Base-by-base conservation (phyloP, 192 early-diverging fungal species). In the Backusella tarrabulga region DNA sequence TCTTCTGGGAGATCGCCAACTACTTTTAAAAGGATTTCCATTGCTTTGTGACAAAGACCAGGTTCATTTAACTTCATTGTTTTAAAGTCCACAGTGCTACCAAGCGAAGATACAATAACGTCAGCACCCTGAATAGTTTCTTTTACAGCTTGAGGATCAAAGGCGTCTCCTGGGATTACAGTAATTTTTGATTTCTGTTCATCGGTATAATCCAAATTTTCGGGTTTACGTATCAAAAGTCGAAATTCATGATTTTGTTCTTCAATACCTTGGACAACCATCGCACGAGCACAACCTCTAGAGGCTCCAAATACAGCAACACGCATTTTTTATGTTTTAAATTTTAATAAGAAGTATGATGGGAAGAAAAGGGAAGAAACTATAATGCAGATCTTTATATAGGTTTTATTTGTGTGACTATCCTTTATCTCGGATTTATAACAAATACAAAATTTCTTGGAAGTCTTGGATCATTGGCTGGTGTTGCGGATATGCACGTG, bases 161-260 rank as follows among this genome's bases (percentile, higher is more conserved):
- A n/a, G 0, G 85, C 85, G 44, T 85, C 81, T 72, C 86, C 86
- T 76, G 85, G 73, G 69, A 87, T 60, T 5, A 83, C 71, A 9
- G 67, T 78, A 6, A 87, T 74, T 54, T 76, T 79, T 41, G 40
- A 32, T 14, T 80, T 71, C 71, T 87, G 77, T 35, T 81, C 86
- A 2, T 74, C 54, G 6, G 80, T 83, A 75, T 81, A 87, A 23
- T 78, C 69, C 42, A 87, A 76, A 12, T n/a, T 81, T 9, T 75
- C 81, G 9, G 86, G 86, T 8, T 74, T 73, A 23, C 85, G 82
- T 9, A 79, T 76, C 32, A 85, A 46, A n/a, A 84, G 71, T 68
- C 80, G 80, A 66, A 81, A 76, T 34, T 68, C 41, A 42, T 52
- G 50, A 0, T 44, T 32, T 14, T 21, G 26, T 14, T 32, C 23